phyloP scores from a whole-genome alignment of 139 green algal genomes.

The Haematococcus lacustris region DNA sequence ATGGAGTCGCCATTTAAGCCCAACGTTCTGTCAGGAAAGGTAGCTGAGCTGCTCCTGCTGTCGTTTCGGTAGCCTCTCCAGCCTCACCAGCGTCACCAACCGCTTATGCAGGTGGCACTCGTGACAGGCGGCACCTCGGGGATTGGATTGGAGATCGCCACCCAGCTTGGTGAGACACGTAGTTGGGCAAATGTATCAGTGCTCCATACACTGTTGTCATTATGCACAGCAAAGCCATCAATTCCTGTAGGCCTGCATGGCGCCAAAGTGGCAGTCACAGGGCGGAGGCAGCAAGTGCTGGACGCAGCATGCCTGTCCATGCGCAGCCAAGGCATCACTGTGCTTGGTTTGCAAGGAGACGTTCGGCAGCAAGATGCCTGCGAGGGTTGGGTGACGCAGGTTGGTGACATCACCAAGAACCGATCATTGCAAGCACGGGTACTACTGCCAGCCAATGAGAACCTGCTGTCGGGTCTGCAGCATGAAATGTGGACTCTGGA shows the following conservation, averaged over 20 bases:
- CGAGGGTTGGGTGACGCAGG: constrained; percentile 34
- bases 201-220: not conserved
- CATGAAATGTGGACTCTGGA: not conserved
- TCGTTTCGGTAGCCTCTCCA: too few species aligned
- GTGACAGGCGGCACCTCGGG: constrained; percentile 77
- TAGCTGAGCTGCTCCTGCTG: not conserved
- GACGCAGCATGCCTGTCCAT: constrained; percentile 47
- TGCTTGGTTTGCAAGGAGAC: constrained; percentile 68
- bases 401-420: too few species aligned
- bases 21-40: constrained; percentile 25
- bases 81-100: too few species aligned
- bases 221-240: too few species aligned
- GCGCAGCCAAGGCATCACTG: constrained; percentile 43
- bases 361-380: constrained; percentile 73
- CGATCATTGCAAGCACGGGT: too few species aligned
- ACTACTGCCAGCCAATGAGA: too few species aligned
- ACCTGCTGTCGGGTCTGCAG: too few species aligned
- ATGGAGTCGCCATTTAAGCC: constrained; percentile 34
- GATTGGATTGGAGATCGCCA: constrained; percentile 80
- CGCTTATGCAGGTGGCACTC: constrained; percentile 53
- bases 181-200: not conserved
- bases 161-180: constrained; percentile 65
- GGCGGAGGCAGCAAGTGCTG: constrained; percentile 66
- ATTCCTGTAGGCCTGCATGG: constrained; percentile 73
- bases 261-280: constrained; percentile 64